Evolutionary conservation across 768 basidiomycete species (phyloP), one percentile per base, ranked within the genome.

Genomic region (Suillus discolor): DNA sequence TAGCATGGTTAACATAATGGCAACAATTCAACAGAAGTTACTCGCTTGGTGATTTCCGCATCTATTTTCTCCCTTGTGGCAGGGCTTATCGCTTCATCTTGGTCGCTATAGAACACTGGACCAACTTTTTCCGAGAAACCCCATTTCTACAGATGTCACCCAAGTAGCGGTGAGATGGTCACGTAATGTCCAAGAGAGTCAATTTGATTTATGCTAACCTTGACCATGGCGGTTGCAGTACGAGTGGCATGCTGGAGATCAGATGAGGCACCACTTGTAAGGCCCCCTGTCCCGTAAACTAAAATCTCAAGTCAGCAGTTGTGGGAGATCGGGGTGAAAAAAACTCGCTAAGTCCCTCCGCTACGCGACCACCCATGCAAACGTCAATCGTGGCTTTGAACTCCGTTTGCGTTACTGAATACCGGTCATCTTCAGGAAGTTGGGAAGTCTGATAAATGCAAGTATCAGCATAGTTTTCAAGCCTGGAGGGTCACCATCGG

Each of bases 351-450:
- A 97, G 77, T 79, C 93, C 94, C 78, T 99, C 97, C 28, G 97
- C 97, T 7, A 96, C 92, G 59, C 97, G 90, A 25, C 97, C 97
- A 13, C 96, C 97, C 85, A 98, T 91, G 39, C 87, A 88, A 28
- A 97, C 96, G 76, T 97, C 97, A 70, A 99, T 94, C 68, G 82
- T 81, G 20, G 92, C 92, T 53, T 89, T 81, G 74, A 87, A 94
- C 77, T 96, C 89, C 67, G 86, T 91, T 51, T 84, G 80, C 45
- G 86, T 90, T 38, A 93, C 76, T 36, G 92, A 93, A 66, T 80
- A 83, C 66, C 88, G 85, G 76, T 96, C 94, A 66, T 89, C 83
- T 71, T 92, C 87, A 2, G 94, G 94, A 59, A 96, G 80, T 73
- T 86, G 83, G 53, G 90, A 86, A 20, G 94, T 96, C 92, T 71